Conservation (phyloP, 345 rosid species). For the Ceriops zippeliana region DNA sequence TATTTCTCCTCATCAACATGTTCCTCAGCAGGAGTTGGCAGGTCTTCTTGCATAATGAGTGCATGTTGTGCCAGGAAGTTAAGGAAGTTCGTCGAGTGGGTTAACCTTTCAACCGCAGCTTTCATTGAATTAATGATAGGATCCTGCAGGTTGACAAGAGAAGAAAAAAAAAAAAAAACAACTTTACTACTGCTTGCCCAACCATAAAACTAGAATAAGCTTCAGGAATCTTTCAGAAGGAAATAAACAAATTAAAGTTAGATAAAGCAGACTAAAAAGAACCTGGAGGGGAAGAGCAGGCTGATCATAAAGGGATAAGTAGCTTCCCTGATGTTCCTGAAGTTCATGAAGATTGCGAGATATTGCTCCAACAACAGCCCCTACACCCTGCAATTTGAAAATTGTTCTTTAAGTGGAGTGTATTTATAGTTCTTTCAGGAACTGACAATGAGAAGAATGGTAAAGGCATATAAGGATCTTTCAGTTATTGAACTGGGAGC, state of each 20-base stretch:
- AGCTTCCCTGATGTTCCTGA: conserved; percentile 94
- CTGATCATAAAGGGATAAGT: conserved; percentile 87
- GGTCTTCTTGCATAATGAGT: conserved; percentile 91
- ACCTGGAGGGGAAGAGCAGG: conserved; percentile 86
- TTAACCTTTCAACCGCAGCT: conserved; percentile 84
- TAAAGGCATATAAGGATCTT: background rate
- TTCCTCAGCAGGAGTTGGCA: conserved; percentile 74
- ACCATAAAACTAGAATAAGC: background rate
- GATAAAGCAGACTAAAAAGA: conserved; percentile 16
- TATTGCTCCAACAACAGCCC: conserved; percentile 97
- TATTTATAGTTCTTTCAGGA: background rate
- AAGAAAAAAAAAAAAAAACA: background rate
- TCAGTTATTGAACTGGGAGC: conserved; percentile 10
- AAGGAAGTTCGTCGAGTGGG: conserved; percentile 78
- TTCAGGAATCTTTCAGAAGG: background rate
- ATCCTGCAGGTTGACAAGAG: conserved; percentile 50
- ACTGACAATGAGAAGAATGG: background rate
- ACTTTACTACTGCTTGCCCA: background rate
- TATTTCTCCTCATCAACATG: conserved; percentile 61
- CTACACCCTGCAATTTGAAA: conserved; percentile 63
- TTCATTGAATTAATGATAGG: conserved; percentile 75
- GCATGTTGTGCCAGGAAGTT: conserved; percentile 96
- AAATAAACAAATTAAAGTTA: conserved; percentile 1
- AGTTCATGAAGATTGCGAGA: conserved; percentile 99
- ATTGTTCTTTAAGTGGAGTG: background rate